Conservation (phyloP, 2,329 filamentous ascomycete species). For the Diaporthe australafricana region DNA sequence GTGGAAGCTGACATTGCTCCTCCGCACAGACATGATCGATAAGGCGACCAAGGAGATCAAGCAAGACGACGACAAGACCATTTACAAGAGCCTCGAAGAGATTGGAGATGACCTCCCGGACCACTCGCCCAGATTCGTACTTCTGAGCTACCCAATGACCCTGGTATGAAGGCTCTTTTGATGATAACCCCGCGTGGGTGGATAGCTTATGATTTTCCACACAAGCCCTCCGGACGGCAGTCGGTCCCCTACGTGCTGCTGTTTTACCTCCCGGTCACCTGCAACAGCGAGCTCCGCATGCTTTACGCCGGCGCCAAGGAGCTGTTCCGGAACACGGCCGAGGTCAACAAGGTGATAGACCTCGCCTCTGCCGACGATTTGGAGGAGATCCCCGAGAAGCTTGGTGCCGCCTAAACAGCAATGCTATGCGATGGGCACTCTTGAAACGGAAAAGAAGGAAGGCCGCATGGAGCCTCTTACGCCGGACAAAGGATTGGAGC, state of each 20-base stretch:
- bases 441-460: background rate
- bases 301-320: slow-evolving; percentile 96
- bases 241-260: slow-evolving; percentile 94
- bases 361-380: slow-evolving; percentile 84
- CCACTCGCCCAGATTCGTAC: slow-evolving; percentile 87
- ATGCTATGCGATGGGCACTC: background rate
- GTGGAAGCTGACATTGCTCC: slow-evolving; percentile 22
- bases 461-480: background rate
- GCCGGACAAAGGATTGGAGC: background rate
- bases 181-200: background rate
- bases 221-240: slow-evolving; percentile 82
- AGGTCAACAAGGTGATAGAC: slow-evolving; percentile 90
- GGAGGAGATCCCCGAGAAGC: slow-evolving; percentile 80
- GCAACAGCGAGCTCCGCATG: slow-evolving; percentile 90
- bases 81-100: slow-evolving; percentile 85
- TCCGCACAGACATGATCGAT: slow-evolving; percentile 77
- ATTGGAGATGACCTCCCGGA: slow-evolving; percentile 92
- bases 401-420: slow-evolving; percentile 50
- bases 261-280: slow-evolving; percentile 94
- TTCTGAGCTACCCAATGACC: slow-evolving; percentile 91
- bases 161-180: slow-evolving; percentile 64
- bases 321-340: slow-evolving; percentile 91
- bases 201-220: background rate
- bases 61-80: slow-evolving; percentile 78
- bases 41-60: slow-evolving; percentile 90